Base-by-base conservation (phyloP, 1,284 basidiomycete genomes). In the Rhodotorula mucilaginosa region DNA sequence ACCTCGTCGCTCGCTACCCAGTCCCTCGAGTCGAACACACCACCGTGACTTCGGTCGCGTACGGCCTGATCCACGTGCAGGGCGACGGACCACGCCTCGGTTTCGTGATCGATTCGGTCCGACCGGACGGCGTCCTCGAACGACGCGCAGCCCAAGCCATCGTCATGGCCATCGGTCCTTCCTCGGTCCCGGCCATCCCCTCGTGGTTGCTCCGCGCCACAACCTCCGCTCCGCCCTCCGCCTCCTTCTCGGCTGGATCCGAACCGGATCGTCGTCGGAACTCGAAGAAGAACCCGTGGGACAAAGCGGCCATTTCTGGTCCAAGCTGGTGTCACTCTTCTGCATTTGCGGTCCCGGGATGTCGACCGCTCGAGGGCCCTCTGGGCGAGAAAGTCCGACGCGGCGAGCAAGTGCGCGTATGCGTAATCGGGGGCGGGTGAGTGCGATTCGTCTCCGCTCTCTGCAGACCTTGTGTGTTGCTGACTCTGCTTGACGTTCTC, bases 341-440 rank as follows among this genome's bases (percentile, higher is more conserved):
- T 26, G 79, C 79, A 1, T 78, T 82, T 31, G 76, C 78, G 13
- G 54, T 66, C 3, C 68, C 69, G 6, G 72, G 72, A 3, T 79
- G 77, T 58, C 58, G 70, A 18, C 78, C 78, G 0, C 54, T 69
- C 1, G 31, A 69, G 19, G 62, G 67, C 16, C 10, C 18, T 19
- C 31, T 73, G 2, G 59, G 69, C 44, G 58, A 46, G 39, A 59
- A 47, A 29, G 67, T 77, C 0, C 21, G 56, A 16, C 15, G 5
- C 8, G 62, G 76, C 1, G 5, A 61, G 10, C 16, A 13, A 29
- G 76, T 73, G 0, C 75, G 71, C 1, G 73, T 79, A n/a, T 69
- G 81, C 16, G 76, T 82, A 7, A 75, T 82, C 23, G 81, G 81
- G 6, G 81, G 81, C 44, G 81, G 78, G 64, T 73, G 34, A 64